phyloP scores from a whole-genome alignment of 2,329 filamentous ascomycete genomes.

The Davidsoniella neocaledoniae region DNA sequence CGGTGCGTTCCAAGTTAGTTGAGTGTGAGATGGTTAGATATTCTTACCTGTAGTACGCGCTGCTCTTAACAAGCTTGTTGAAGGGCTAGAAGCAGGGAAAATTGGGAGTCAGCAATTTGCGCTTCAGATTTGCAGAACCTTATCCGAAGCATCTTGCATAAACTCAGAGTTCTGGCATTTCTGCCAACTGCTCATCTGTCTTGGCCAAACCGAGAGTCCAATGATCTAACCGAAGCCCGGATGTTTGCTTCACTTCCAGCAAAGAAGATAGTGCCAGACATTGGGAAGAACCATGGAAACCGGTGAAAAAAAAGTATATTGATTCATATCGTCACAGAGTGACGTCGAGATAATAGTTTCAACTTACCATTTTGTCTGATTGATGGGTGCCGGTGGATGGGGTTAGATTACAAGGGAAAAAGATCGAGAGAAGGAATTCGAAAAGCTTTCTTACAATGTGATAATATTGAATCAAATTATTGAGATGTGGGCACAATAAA shows the following conservation, averaged over 20 bases:
- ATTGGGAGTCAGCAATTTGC: constrained; percentile 96
- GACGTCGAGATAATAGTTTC: constrained; percentile 15
- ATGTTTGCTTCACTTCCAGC: no score
- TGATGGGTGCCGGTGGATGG: constrained; percentile 15
- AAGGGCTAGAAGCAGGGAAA: constrained; percentile 48
- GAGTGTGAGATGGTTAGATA: background rate
- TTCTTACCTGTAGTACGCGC: constrained; percentile 94
- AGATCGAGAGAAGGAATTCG: constrained; percentile 21
- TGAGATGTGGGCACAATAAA: constrained; percentile 12
- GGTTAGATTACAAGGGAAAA: constrained; percentile 18
- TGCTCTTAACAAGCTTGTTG: constrained; percentile 94
- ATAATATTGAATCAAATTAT: constrained; percentile 18
- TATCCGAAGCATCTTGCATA: constrained; percentile 97
- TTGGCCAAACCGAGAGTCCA: constrained; percentile 11
- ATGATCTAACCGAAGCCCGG: background rate
- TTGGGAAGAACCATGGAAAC: background rate
- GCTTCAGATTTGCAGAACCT: constrained; percentile 54
- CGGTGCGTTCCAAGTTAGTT: background rate
- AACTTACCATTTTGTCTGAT: constrained; percentile 56
- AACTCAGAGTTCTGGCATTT: constrained; percentile 44
- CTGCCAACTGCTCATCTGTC: constrained; percentile 19
- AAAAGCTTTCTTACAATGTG: constrained; percentile 17
- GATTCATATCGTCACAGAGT: no score
- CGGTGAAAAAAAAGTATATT: constrained; percentile 4
- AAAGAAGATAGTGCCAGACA: no score